Percentiles rank a stretch among this genome's conserved stretches.
These are phyloP conservation scores for Escovopsis sp. DNA, from an alignment of 2,329 filamentous ascomycete species.

Conservation along the genomic window DNA sequence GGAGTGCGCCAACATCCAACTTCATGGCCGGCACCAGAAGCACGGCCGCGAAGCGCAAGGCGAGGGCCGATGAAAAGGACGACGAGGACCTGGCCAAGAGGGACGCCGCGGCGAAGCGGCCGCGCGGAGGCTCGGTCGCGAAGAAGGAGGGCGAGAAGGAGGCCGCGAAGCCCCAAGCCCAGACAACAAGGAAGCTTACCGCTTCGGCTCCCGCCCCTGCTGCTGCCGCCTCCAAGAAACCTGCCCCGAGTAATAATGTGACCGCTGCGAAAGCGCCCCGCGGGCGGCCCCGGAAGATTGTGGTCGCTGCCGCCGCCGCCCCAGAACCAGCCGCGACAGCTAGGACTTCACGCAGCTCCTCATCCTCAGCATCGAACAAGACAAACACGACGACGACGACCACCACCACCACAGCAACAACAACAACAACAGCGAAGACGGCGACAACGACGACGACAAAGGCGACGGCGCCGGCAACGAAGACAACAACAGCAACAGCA, in stretches of 20 bases:
- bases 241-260: conserved; percentile 8
- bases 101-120: conserved; percentile 20
- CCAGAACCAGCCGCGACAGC: conserved; percentile 19
- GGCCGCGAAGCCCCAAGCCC: too few relatives aligned
- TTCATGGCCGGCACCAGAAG: conserved; percentile 19
- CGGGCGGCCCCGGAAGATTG: conserved; percentile 29
- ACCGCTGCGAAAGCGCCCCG: conserved; percentile 23
- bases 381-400: conserved; percentile 14
- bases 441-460: conserved; percentile 4
- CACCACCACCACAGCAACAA: background rate
- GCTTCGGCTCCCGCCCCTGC: conserved; percentile 7
- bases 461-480: conserved; percentile 1
- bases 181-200: background rate
- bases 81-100: conserved; percentile 26
- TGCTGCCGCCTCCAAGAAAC: conserved; percentile 10
- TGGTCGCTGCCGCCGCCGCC: conserved; percentile 8
- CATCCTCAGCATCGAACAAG: conserved; percentile 8
- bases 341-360: conserved; percentile 16
- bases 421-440: conserved; percentile 5
- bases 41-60: conserved; percentile 33
- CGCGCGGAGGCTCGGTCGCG: conserved; percentile 25
- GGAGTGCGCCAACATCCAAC: conserved; percentile 12
- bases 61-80: conserved; percentile 36
- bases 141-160: conserved; percentile 22
- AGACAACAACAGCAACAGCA: conserved; percentile 5